Base-by-base conservation (phyloP, 2,329 filamentous ascomycete species). In the Cladophialophora psammophila region DNA sequence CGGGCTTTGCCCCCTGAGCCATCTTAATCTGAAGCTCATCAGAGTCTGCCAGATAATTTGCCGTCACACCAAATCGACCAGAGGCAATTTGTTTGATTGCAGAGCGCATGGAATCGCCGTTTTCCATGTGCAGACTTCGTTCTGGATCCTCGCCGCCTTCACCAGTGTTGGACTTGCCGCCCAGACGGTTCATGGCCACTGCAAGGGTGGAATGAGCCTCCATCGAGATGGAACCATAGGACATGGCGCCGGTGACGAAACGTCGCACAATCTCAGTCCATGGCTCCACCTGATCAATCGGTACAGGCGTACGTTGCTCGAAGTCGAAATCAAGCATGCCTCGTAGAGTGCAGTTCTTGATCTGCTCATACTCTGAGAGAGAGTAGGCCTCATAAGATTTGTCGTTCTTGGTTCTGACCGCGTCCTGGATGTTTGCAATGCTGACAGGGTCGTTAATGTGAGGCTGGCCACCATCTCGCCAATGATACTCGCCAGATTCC, bases 1-100 rank as follows among this genome's bases (percentile, higher is more conserved):
- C 94, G 64, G 94, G 94, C 87, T 98, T 98, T 70, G 94, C 94
- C 78, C 94, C 94, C 82, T 98, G 94, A 9, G 94, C 94, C 94
- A 98, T 98, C 87, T 98, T 98, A 83, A 98, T 98, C 80, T 98
- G 94, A 54, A 98, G 85, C 82, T 98, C 94, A 76, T 98, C 94
- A 18, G 94, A 92, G 79, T 98, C 94, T 58, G 94, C 93, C 15
- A 98, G 88, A 78, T 97, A 98, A 77, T 93, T 92, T 66, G 92
- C 95, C 1, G 94, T 98, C 69, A 97, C 94, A 84, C 94, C 94
- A 76, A 98, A 98, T 76, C 94, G 91, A 70, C 94, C 94, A 54
- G 93, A 97, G 53, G 94, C 94, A 75, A 98, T 92, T 83, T 98
- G 94, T 83, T 98, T 98, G 81, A 98, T 98, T 60, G 94, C 92